Evolutionary conservation across 768 basidiomycete species (phyloP), one percentile per base, ranked within the genome.

Genomic region (Kwoniella mangroviensis): DNA sequence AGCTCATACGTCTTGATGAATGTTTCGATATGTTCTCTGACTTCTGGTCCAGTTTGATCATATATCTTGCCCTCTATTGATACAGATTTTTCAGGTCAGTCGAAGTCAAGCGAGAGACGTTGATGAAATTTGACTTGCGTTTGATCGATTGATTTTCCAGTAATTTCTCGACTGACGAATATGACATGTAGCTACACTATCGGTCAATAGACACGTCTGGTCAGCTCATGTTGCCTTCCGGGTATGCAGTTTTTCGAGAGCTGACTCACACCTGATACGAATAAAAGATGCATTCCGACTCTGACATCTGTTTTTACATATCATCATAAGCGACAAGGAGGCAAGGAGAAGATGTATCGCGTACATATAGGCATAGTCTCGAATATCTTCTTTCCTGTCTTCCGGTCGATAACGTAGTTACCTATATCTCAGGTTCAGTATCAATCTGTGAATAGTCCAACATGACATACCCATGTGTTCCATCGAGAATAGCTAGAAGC

Each of bases 351-450:
- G 49, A 28, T 54, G 49, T 7, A 4, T 61, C 10, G 70, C 79
- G 61, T 49, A 76, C 79, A 91, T 54, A 91, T 84, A 0, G 91
- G 91, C 91, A 92, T 92, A 41, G 85, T 86, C 84, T 92, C 91
- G 68, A 91, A 91, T 69, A 89, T 85, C 75, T 85, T 86, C 76
- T 88, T 84, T 1, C 82, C 83, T 0, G 82, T 81, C 41, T 64
- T 26, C 6, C 84, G 74, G 63, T 84, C 81, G 40, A 84, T 75
- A 11, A 84, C 83, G 67, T 75, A 83, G 76, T 83, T 83, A 21
- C 81, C 81, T 78, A 61, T 41, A 28, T 28, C 28, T 28, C 28
- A 28, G 28, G 28, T 2, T 28, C 28, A 28, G 6, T 4, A 28
- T 28, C 28, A 4, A 28, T 28, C 28, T 4, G 28, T 4, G 6